Evolutionary conservation across 352 stramenopile species (phyloP), one percentile per base, ranked within the genome.

Genomic region (Lagenidium sp.): DNA sequence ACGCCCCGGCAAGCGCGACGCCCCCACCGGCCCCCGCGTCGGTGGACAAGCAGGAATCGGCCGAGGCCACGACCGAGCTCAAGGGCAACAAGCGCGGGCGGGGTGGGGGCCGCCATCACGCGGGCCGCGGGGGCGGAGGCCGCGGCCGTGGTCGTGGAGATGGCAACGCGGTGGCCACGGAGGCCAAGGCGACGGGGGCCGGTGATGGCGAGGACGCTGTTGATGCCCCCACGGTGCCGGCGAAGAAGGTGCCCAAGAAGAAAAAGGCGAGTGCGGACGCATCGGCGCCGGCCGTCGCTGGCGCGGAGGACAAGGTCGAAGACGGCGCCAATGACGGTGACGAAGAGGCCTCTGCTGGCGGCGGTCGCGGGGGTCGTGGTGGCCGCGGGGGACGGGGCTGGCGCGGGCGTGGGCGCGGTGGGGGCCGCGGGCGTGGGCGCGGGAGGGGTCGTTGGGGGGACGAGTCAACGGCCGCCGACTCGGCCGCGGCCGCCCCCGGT

Each of bases 41-140:
- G n/a, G n/a, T 63, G 19, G 41, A 21, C 25, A 47, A 47, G 40
- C 54, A 52, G 35, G 63, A 57, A 11, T 57, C 45, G 18, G 47
- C 23, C 2, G 47, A 50, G 44, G 60, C 53, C 7, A 57, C 41
- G 42, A 49, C 56, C 16, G 47, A 61, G 36, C 49, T 34, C 11
- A 45, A 36, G 2, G 47, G 47, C 29, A 26, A 32, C 4, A 7
- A n/a, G 4, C 39, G 45, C 34, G 41, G 41, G 13, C 22, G 11
- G 44, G 36, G 41, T 15, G 44, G 38, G 34, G n/a, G n/a, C n/a
- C n/a, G n/a, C n/a, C n/a, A n/a, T n/a, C n/a, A n/a, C n/a, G n/a
- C n/a, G n/a, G n/a, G n/a, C n/a, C n/a, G n/a, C n/a, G n/a, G n/a
- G n/a, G n/a, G n/a, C n/a, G n/a, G n/a, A n/a, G n/a, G n/a, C n/a